Conservation (phyloP, 805 yeast genomes). For the Candida andamanensis region DNA sequence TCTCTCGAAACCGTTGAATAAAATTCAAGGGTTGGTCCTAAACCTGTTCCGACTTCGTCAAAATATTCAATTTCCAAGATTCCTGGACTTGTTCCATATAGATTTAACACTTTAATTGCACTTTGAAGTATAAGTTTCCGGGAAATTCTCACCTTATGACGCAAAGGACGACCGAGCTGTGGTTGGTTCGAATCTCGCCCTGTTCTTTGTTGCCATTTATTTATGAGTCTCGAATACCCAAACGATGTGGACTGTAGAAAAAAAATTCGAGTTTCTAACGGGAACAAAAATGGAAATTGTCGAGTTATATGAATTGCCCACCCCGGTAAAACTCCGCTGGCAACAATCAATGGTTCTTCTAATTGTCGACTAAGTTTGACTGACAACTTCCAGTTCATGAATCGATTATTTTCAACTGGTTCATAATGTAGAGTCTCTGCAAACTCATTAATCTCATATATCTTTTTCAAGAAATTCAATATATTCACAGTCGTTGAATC, state of each 20-base stretch:
- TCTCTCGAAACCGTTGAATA: conserved; percentile 76
- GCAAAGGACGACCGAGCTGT: conserved; percentile 69
- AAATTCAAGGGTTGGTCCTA: conserved; percentile 94
- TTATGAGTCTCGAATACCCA: conserved; percentile 81
- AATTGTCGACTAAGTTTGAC: conserved; percentile 83
- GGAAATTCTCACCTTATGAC: conserved; percentile 76
- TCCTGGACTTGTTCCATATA: conserved; percentile 76
- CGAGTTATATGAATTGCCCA: conserved; percentile 79
- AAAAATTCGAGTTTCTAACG: conserved; percentile 71
- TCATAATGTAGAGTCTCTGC: conserved; percentile 5
- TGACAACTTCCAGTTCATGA: conserved; percentile 74
- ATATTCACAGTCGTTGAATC: conserved; percentile 33
- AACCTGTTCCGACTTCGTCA: conserved; percentile 92
- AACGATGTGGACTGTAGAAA: conserved; percentile 84
- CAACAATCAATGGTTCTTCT: conserved; percentile 84
- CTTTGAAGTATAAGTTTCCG: conserved; percentile 67
- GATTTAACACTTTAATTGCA: conserved; percentile 70
- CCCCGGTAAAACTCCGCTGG: conserved; percentile 77
- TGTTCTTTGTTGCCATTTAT: conserved; percentile 60
- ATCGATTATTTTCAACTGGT: conserved; percentile 20
- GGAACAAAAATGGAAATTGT: conserved; percentile 75
- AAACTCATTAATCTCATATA: conserved; percentile 37
- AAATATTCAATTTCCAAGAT: conserved; percentile 80
- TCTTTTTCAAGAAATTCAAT: conserved; percentile 43
- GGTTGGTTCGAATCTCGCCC: conserved; percentile 34